These are phyloP conservation scores for Aspergillus thermomutatus DNA, from an alignment of 2,329 filamentous ascomycete genomes.

Conservation along the genomic window DNA sequence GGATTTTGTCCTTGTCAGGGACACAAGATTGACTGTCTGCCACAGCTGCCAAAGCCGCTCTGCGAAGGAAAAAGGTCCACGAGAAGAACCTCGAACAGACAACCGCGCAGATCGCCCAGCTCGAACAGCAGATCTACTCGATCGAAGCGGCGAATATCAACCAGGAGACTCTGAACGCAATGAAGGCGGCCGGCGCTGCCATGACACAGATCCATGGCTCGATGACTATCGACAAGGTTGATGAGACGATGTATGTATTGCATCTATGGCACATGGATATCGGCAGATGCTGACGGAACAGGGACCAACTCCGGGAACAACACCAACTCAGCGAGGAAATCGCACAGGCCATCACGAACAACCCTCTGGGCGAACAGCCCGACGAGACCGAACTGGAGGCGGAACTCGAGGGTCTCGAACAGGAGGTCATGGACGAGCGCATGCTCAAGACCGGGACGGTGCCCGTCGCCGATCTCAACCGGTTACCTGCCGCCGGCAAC, in stretches of 20 bases:
- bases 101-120: slow-evolving; percentile 78
- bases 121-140: slow-evolving; percentile 92
- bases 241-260: slow-evolving; percentile 84
- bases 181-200: slow-evolving; percentile 84
- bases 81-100: slow-evolving; percentile 92
- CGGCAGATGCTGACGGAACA: slow-evolving; percentile 37
- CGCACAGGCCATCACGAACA: slow-evolving; percentile 74
- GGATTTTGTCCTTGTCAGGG: not conserved
- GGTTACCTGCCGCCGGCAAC: slow-evolving; percentile 71
- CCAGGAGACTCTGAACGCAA: slow-evolving; percentile 88
- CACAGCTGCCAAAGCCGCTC: slow-evolving; percentile 79
- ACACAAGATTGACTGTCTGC: not conserved
- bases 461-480: slow-evolving; percentile 74
- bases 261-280: no score
- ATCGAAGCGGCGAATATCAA: slow-evolving; percentile 99
- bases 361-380: slow-evolving; percentile 63
- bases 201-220: slow-evolving; percentile 93
- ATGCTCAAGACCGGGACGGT: slow-evolving; percentile 88
- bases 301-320: slow-evolving; percentile 87
- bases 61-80: slow-evolving; percentile 91
- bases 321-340: slow-evolving; percentile 94
- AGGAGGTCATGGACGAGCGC: slow-evolving; percentile 87
- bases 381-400: slow-evolving; percentile 85
- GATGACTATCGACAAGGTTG: slow-evolving; percentile 90
- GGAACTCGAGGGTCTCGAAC: slow-evolving; percentile 81